phyloP scores from a whole-genome alignment of 1,139 yeast species.

The Sugiyamaella pinicola region DNA sequence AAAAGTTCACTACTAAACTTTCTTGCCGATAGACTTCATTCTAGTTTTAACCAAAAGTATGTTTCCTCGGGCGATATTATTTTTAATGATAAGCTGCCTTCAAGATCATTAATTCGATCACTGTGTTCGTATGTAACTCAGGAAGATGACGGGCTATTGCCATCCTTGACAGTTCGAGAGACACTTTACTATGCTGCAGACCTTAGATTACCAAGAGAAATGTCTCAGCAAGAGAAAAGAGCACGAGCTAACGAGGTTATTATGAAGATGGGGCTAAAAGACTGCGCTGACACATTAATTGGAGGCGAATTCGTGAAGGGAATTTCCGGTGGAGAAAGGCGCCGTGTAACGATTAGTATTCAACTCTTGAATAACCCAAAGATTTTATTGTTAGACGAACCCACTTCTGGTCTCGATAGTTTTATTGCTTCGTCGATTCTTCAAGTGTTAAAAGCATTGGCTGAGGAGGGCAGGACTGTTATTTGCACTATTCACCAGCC shows the following conservation, averaged over 20 bases:
- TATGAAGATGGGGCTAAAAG: slow-evolving; percentile 67
- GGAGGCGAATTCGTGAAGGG: slow-evolving; percentile 78
- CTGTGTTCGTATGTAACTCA: slow-evolving; percentile 78
- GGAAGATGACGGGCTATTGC: slow-evolving; percentile 70
- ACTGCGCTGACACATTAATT: slow-evolving; percentile 74
- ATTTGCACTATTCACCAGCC: slow-evolving; percentile 88
- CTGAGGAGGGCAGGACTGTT: slow-evolving; percentile 67
- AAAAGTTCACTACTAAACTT: slow-evolving; percentile 72
- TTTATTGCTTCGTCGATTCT: slow-evolving; percentile 75
- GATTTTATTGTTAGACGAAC: slow-evolving; percentile 76
- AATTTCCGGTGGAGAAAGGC: slow-evolving; percentile 82
- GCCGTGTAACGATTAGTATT: slow-evolving; percentile 80
- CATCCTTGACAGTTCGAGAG: slow-evolving; percentile 74
- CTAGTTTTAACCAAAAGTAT: slow-evolving; percentile 48
- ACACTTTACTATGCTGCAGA: slow-evolving; percentile 73
- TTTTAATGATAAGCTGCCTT: slow-evolving; percentile 49
- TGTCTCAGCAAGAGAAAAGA: slow-evolving; percentile 37
- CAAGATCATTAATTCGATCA: slow-evolving; percentile 50
- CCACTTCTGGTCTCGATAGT: slow-evolving; percentile 85
- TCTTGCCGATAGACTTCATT: slow-evolving; percentile 62
- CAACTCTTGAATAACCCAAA: slow-evolving; percentile 74
- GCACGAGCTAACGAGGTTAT: slow-evolving; percentile 58
- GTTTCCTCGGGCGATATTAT: slow-evolving; percentile 47
- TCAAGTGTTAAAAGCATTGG: slow-evolving; percentile 58
- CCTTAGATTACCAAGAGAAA: slow-evolving; percentile 52